These are phyloP conservation scores for Nakazawaea pomicola DNA, from an alignment of 805 yeast genomes.

Conservation along the genomic window DNA sequence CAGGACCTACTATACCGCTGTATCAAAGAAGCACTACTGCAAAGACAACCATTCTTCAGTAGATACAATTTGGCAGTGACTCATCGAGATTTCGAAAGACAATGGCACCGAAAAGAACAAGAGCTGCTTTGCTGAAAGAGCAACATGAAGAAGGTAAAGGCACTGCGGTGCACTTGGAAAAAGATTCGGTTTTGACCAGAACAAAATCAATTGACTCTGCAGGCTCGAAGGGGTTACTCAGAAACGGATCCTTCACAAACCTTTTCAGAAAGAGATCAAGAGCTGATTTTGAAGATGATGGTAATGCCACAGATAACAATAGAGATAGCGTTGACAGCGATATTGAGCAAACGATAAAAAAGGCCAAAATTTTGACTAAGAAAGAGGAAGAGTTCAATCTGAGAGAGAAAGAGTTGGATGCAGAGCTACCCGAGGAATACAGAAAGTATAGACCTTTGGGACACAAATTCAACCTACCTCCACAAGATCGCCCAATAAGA, in stretches of 20 bases:
- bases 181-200: not conserved
- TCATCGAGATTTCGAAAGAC: no score
- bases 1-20: no score
- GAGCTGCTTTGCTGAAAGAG: constrained; percentile 6
- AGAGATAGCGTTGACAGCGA: constrained; percentile 3
- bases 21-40: no score
- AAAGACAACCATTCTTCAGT: no score
- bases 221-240: constrained; percentile 4
- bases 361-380: constrained; percentile 8
- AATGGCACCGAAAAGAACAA: constrained; percentile 12
- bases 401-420: constrained; percentile 44
- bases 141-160: not conserved
- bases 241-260: constrained; percentile 15
- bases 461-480: constrained; percentile 74
- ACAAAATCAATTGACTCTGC: constrained; percentile 7
- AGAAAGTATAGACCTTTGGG: constrained; percentile 80
- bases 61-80: no score
- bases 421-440: constrained; percentile 59
- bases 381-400: constrained; percentile 12
- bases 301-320: constrained; percentile 6
- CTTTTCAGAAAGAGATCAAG: constrained; percentile 16
- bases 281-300: constrained; percentile 7
- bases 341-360: not conserved
- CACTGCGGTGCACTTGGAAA: not conserved
- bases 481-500: constrained; percentile 78